Evolutionary conservation across 2,329 filamentous ascomycete species (phyloP).

Genomic region (Hirsutella thompsonii): DNA sequence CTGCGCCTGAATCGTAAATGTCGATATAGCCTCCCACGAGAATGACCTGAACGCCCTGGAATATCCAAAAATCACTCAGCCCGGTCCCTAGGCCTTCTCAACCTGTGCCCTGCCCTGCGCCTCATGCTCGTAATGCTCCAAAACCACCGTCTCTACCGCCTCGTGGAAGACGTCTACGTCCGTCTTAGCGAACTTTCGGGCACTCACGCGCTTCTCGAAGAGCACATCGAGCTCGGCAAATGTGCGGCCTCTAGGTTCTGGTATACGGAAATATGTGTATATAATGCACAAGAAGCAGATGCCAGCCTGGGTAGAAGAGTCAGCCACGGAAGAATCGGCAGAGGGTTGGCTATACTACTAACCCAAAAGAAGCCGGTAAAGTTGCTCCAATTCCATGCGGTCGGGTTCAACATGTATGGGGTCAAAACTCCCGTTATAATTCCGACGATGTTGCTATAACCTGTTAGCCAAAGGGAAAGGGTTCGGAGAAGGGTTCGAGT

Average conservation of each 20-base stretch:
- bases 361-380: constrained; percentile 81
- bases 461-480: neutral
- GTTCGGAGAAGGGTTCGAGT: neutral
- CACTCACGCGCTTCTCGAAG: constrained; percentile 61
- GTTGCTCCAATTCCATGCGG: constrained; percentile 78
- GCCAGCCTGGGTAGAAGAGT: constrained; percentile 34
- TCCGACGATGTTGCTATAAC: constrained; percentile 55
- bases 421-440: constrained; percentile 75
- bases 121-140: constrained; percentile 33
- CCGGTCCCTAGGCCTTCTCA: constrained; percentile 5
- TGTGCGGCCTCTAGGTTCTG: constrained; percentile 66
- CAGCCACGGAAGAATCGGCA: neutral
- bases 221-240: constrained; percentile 80
- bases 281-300: constrained; percentile 71
- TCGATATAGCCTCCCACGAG: neutral
- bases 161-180: constrained; percentile 44
- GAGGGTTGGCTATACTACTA: constrained; percentile 9
- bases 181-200: constrained; percentile 56
- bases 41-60: neutral
- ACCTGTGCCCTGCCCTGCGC: constrained; percentile 5
- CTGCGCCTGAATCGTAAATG: too few relatives aligned
- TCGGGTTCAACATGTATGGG: constrained; percentile 86
- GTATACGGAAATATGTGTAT: constrained; percentile 47
- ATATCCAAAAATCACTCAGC: neutral
- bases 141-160: constrained; percentile 30